phyloP scores from a whole-genome alignment of 352 stramenopile species.

The Pythium rhizo-oryzae region DNA sequence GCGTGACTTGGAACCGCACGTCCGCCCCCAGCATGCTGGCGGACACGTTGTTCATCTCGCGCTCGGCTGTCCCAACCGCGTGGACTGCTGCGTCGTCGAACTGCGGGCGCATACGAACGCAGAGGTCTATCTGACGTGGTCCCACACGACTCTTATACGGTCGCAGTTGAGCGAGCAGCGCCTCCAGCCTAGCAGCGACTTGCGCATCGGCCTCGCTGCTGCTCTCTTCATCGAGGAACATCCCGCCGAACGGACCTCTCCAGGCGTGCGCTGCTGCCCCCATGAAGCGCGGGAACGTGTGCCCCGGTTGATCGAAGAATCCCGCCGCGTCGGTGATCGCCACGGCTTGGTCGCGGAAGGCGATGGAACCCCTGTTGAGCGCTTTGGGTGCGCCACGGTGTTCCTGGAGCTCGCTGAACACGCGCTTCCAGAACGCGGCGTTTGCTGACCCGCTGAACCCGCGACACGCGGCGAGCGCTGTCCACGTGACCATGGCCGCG shows the following conservation, averaged over 20 bases:
- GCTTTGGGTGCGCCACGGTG: too few species aligned
- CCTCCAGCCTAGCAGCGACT: too few species aligned
- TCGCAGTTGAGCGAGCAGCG: too few species aligned
- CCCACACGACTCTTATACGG: too few species aligned
- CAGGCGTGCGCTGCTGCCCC: not conserved
- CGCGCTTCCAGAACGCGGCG: not conserved
- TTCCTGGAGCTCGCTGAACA: constrained; percentile 1
- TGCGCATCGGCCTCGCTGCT: too few species aligned
- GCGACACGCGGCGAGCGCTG: not conserved
- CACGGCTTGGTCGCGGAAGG: not conserved
- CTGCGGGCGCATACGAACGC: too few species aligned
- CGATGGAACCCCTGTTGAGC: too few species aligned
- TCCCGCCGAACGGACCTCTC: not conserved
- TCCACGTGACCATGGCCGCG: constrained; percentile 5
- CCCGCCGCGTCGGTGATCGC: not conserved
- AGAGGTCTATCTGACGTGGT: too few species aligned
- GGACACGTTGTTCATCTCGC: too few species aligned
- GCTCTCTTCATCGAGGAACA: not conserved
- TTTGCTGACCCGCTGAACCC: not conserved
- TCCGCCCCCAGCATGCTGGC: not conserved
- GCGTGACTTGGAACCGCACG: not conserved
- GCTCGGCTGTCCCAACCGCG: too few species aligned
- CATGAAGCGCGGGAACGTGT: constrained; percentile 1
- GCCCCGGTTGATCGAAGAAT: not conserved
- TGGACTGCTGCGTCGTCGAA: too few species aligned